A percentile compares a stretch with the other conserved stretches of the same genome.
Conservation (phyloP, 73 alveolate genomes). For the Tetrahymena thermophila region DNA sequence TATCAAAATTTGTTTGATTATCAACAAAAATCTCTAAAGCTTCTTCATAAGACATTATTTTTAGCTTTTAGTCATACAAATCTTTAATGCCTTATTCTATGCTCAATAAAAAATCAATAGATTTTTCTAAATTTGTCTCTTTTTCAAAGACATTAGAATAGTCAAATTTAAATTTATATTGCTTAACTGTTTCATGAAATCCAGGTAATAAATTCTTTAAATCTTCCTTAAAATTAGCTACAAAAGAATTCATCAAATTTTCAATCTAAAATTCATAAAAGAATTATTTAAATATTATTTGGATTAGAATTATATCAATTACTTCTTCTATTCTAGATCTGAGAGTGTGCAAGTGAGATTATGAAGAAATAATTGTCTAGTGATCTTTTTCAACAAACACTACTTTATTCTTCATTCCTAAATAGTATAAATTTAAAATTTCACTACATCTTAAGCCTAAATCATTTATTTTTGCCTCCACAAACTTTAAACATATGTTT, state of each 20-base stretch:
- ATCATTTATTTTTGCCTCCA: not conserved
- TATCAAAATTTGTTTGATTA: not conserved
- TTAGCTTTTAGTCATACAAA: not conserved
- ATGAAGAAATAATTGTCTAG: not conserved
- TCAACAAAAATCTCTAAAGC: not conserved
- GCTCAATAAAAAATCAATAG: not conserved
- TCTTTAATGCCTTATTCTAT: not conserved
- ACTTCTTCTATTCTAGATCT: not conserved
- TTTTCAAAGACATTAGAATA: not conserved
- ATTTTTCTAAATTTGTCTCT: not conserved
- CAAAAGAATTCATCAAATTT: not conserved
- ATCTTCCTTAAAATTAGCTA: conserved; percentile 52
- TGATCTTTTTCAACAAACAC: not conserved
- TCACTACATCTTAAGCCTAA: not conserved
- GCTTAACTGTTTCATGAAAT: conserved; percentile 42
- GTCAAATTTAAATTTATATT: conserved; percentile 5
- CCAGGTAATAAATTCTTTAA: conserved; percentile 34
- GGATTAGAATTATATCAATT: not conserved
- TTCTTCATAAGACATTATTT: not conserved
- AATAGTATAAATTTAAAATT: not conserved
- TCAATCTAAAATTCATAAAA: not conserved
- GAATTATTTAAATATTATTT: not conserved
- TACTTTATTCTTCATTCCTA: not conserved
- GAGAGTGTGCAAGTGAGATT: not conserved
- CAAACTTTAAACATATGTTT: not conserved